A percentile compares a stretch with the other conserved stretches of the same genome.
These are phyloP conservation scores for Alectoria sarmentosa DNA, from an alignment of 495 filamentous ascomycete species.

Conservation along the genomic window DNA sequence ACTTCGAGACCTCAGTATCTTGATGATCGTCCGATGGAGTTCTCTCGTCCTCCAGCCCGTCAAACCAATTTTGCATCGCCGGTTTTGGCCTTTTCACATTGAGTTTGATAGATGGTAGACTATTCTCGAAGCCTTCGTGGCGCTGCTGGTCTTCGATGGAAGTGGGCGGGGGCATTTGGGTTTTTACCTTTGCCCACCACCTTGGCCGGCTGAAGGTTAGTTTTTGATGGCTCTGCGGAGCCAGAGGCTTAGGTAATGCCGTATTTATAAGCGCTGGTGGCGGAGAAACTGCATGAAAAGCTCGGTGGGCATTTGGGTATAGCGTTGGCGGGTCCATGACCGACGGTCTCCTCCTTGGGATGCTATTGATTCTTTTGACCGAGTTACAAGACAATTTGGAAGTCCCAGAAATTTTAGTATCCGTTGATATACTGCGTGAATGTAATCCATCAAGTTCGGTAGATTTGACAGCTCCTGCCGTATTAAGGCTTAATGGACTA, in stretches of 20 bases:
- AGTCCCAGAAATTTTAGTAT: slow-evolving; percentile 14
- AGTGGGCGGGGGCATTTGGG: slow-evolving; percentile 1
- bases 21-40: neutral
- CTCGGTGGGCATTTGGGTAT: slow-evolving; percentile 22
- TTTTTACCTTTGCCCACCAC: slow-evolving; percentile 23
- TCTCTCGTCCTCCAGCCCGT: slow-evolving; percentile 19
- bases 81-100: slow-evolving; percentile 18
- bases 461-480: neutral
- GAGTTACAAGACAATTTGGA: slow-evolving; percentile 18
- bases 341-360: slow-evolving; percentile 21
- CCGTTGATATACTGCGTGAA: slow-evolving; percentile 10
- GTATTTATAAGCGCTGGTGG: slow-evolving; percentile 22
- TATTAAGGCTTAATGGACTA: slow-evolving; percentile 15
- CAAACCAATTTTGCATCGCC: slow-evolving; percentile 23
- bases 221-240: slow-evolving; percentile 3
- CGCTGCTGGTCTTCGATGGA: slow-evolving; percentile 5
- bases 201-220: slow-evolving; percentile 8
- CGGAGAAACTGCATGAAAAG: slow-evolving; percentile 23
- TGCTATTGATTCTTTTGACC: slow-evolving; percentile 9
- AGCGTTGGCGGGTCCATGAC: slow-evolving; percentile 24
- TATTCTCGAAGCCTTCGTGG: slow-evolving; percentile 6
- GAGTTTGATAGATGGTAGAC: slow-evolving; percentile 16
- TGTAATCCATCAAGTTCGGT: neutral
- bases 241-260: slow-evolving; percentile 17
- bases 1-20: slow-evolving; percentile 1